Conservation (phyloP, 176 grass and related monocot species). For the Thalia dealbata region DNA sequence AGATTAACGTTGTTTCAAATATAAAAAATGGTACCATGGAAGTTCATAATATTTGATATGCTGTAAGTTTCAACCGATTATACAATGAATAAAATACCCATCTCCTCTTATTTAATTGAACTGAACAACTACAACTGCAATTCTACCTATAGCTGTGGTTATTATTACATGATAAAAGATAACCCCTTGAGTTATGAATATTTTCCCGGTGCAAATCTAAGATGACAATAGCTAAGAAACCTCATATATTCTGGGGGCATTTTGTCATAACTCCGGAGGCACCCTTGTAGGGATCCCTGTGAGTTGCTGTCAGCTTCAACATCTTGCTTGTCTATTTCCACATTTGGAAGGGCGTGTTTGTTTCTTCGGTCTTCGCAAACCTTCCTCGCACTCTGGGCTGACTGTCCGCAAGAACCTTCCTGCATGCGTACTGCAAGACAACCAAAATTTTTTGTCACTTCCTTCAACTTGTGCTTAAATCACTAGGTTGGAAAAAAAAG, state of each 20-base stretch:
- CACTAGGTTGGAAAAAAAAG: too few species aligned
- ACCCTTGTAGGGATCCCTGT: slow-evolving; percentile 1
- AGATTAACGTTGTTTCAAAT: too few species aligned
- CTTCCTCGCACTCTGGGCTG: slow-evolving; percentile 15
- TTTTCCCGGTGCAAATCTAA: background rate
- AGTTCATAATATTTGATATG: background rate
- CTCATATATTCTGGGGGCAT: background rate
- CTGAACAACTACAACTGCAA: background rate
- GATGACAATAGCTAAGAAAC: background rate
- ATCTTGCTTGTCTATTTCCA: slow-evolving; percentile 13
- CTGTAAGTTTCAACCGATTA: background rate
- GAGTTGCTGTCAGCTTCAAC: slow-evolving; percentile 13
- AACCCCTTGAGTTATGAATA: background rate
- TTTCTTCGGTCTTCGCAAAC: slow-evolving; percentile 12
- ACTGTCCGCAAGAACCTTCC: slow-evolving; percentile 16
- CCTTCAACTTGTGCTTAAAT: background rate
- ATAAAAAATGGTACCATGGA: too few species aligned
- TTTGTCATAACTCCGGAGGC: background rate
- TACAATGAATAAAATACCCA: background rate
- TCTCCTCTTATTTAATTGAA: background rate
- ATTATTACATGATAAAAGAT: background rate
- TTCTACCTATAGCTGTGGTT: background rate
- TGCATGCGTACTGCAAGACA: slow-evolving; percentile 16
- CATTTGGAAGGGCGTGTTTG: background rate
- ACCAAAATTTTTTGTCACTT: background rate